phyloP scores from a whole-genome alignment of 768 basidiomycete species.

The Suillus spraguei region DNA sequence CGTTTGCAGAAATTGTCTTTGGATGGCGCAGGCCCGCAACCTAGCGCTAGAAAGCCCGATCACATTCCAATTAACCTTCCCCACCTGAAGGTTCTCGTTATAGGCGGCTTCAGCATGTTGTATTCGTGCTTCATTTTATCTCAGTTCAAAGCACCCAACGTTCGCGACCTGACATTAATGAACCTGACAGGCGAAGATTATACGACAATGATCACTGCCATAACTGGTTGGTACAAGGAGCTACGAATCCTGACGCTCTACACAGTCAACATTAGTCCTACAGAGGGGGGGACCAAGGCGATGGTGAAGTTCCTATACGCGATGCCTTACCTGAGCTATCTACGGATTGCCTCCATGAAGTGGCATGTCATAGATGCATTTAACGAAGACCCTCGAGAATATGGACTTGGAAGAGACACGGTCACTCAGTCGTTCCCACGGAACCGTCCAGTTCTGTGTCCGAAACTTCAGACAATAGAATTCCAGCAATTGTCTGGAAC shows the following conservation, averaged over 20 bases:
- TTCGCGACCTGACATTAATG: slow-evolving; percentile 61
- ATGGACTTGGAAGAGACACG: slow-evolving; percentile 15
- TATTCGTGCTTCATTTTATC: slow-evolving; percentile 51
- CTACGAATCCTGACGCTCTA: slow-evolving; percentile 58
- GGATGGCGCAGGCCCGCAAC: slow-evolving; percentile 62
- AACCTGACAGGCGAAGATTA: slow-evolving; percentile 55
- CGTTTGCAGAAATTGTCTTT: slow-evolving; percentile 56
- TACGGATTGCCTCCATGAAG: slow-evolving; percentile 50
- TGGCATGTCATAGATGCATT: slow-evolving; percentile 50
- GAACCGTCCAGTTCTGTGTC: slow-evolving; percentile 38
- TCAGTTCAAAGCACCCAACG: slow-evolving; percentile 56
- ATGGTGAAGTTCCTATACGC: slow-evolving; percentile 57
- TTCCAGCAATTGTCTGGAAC: slow-evolving; percentile 39
- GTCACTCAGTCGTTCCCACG: slow-evolving; percentile 11
- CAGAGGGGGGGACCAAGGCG: slow-evolving; percentile 24
- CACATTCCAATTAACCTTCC: slow-evolving; percentile 48
- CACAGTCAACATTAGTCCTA: slow-evolving; percentile 39
- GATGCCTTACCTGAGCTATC: slow-evolving; percentile 56
- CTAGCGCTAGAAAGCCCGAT: slow-evolving; percentile 29
- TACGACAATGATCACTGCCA: slow-evolving; percentile 42
- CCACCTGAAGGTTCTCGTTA: slow-evolving; percentile 50
- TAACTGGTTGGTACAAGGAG: slow-evolving; percentile 53
- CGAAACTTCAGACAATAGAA: slow-evolving; percentile 49
- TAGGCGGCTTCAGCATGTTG: slow-evolving; percentile 55
- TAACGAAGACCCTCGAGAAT: slow-evolving; percentile 39